A percentile compares a stretch with the other conserved stretches of the same genome.
Evolutionary conservation across 2,329 filamentous ascomycete genomes (phyloP).

Genomic region (Aspergillus intermedius): DNA sequence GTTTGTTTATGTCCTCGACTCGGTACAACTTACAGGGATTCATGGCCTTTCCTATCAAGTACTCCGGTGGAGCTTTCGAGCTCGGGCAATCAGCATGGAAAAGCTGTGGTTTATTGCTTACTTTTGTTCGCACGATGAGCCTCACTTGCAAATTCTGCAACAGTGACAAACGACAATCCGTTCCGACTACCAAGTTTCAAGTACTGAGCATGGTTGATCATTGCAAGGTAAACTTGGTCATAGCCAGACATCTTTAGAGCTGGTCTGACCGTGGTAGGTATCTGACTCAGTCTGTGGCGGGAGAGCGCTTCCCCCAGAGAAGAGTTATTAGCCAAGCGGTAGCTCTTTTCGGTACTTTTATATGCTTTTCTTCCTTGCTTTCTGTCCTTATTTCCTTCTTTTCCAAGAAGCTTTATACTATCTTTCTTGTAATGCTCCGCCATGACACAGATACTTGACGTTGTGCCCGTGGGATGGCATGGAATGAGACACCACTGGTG

Average conservation of each 20-base stretch:
- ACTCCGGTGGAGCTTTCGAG: no score
- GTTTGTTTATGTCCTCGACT: not conserved
- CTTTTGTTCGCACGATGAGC: not conserved
- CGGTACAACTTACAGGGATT: not conserved
- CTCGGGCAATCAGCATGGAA: no score
- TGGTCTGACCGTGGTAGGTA: not conserved
- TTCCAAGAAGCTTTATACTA: not conserved
- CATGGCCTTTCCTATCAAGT: not conserved
- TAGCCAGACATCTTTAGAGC: not conserved
- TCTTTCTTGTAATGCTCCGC: not conserved
- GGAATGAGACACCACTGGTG: constrained; percentile 36
- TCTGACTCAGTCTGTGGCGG: no score
- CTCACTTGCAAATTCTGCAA: no score
- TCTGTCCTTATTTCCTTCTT: not conserved
- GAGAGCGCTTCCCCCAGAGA: no score
- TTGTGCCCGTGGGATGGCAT: constrained; percentile 28
- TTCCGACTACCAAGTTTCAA: not conserved
- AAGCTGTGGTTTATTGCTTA: not conserved
- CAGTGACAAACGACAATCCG: no score
- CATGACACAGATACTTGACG: constrained; percentile 25
- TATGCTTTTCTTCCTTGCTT: not conserved
- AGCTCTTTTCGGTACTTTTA: not conserved
- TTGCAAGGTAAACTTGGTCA: not conserved
- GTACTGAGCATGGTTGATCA: not conserved
- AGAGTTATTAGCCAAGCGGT: not conserved